Base-by-base conservation (phyloP, 768 basidiomycete species). In the Termitomyces heimii region DNA sequence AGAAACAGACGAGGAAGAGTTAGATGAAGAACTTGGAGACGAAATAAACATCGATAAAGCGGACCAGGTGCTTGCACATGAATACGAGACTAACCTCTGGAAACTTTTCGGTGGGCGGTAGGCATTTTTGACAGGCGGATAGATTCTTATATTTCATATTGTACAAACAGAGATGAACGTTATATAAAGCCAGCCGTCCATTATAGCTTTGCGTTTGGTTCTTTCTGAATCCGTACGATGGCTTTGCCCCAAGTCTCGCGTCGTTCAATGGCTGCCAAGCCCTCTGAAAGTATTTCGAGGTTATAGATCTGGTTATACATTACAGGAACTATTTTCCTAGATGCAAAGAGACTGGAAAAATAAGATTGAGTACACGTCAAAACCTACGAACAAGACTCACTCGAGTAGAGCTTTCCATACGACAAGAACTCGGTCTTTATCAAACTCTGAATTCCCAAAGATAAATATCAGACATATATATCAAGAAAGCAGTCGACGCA, bases 211-310 rank as follows among this genome's bases (percentile, higher is more conserved):
- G 62, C 59, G 12, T 53, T 40, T 16, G 44, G 50, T 42, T 61
- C 66, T 7, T 61, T 59, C 34, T 75, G 79, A 48, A 98, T 69
- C 50, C 75, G 77, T 8, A 92, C 81, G 26, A 95, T 75, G 0
- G 79, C 89, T 67, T 98, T 98, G 0, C 96, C 96, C 92, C 94
- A 98, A 5, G 94, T 95, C 72, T 91, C 82, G 60, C 96, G 76
- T 46, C 75, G 76, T 66, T 94, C 94, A 20, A 98, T 71, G 26
- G 90, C 93, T 14, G 66, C 67, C 50, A 98, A 71, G 1, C 88
- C 96, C 1, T 86, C 82, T 3, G 79, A 71, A 2, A 94, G 71
- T 9, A 70, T 71, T 26, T 89, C 88, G 1, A 98, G 71, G 0
- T 89, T 69, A 70, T 83, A 97, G 1, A 87, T 66, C 50, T 84